These are phyloP conservation scores for Globisporangium paroecandrum DNA, from an alignment of 352 stramenopile species.

Conservation along the genomic window DNA sequence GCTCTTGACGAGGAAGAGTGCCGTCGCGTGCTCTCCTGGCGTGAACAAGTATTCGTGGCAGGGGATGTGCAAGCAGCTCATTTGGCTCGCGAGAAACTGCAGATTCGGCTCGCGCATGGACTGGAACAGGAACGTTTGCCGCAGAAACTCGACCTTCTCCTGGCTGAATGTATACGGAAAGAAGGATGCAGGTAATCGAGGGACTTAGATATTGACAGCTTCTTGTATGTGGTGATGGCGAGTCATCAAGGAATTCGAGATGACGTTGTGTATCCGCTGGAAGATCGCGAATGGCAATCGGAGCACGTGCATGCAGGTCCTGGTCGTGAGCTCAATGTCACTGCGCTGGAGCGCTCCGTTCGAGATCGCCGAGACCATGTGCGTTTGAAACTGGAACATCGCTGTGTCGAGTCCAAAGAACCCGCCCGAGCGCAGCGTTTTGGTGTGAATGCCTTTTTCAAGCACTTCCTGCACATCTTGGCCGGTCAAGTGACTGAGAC, in stretches of 20 bases:
- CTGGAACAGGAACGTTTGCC: conserved; percentile 5
- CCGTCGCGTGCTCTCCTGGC: not conserved
- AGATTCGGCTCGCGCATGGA: not conserved
- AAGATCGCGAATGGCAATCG: conserved; percentile 30
- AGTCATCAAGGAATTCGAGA: not conserved
- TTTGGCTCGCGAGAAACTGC: conserved; percentile 2
- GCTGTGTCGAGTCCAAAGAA: conserved; percentile 47
- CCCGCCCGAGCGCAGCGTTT: conserved; percentile 33
- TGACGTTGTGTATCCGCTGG: conserved; percentile 27
- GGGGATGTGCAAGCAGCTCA: not conserved
- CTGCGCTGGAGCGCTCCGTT: conserved; percentile 46
- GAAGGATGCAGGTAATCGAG: conserved; percentile 5
- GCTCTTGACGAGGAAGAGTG: conserved; percentile 1
- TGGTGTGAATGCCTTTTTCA: conserved; percentile 20
- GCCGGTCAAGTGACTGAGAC: conserved; percentile 3
- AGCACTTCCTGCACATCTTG: not conserved
- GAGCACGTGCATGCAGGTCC: conserved; percentile 33
- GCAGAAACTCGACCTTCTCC: not conserved
- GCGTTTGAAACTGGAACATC: conserved; percentile 36
- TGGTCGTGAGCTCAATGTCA: conserved; percentile 37
- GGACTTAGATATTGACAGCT: no score
- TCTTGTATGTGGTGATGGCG: not conserved
- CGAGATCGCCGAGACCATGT: conserved; percentile 32
- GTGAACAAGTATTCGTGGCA: conserved; percentile 3
- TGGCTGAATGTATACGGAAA: conserved; percentile 14